Evolutionary conservation across 805 yeast species (phyloP), one percentile per base, ranked within the genome.

Genomic region (Cyberlindnera suaveolens): DNA sequence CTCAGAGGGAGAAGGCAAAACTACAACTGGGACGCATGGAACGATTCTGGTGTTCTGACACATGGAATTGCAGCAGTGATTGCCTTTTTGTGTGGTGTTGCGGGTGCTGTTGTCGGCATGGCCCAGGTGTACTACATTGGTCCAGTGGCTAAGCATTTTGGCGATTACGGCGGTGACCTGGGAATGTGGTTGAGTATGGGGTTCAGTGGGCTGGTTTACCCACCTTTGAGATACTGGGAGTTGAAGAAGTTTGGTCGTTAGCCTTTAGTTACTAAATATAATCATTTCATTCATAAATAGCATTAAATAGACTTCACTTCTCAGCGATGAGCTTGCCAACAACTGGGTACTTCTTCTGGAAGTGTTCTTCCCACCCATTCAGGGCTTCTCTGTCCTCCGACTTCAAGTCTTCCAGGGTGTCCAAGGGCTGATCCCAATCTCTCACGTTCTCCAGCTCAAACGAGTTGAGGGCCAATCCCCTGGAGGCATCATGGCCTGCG

Each of bases 401-500:
- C 0, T 70, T 65, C 52, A 93, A 72, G 49, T 79, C 91, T 0
- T 63, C 56, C 45, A 93, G 70, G 6, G 67, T 66, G 57, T 93
- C 99, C 46, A 93, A 75, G 5, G 95, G 95, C 57, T 83, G 71
- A 48, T 81, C 86, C 58, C 86, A 68, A 9, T 82, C 75, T 32
- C 80, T 83, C 23, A 93, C 68, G 60, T 71, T 72, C 42, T 70
- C 75, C 18, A 69, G 51, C 40, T 89, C 97, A 64, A 90, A 91
- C 15, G 95, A 85, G 63, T 89, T 90, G 54, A 77, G 68, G 1
- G 96, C 96, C 43, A 91, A 73, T 0, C 97, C 98, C 51, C 98
- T 72, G 1, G 95, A 83, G 4, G 97, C 97, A 65, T 91, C 98
- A 52, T 86, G 83, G 2, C 98, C 98, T 1, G 97, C 97, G 71